These are phyloP conservation scores for Neurospora sp. DNA, from an alignment of 495 filamentous ascomycete species.

Conservation along the genomic window DNA sequence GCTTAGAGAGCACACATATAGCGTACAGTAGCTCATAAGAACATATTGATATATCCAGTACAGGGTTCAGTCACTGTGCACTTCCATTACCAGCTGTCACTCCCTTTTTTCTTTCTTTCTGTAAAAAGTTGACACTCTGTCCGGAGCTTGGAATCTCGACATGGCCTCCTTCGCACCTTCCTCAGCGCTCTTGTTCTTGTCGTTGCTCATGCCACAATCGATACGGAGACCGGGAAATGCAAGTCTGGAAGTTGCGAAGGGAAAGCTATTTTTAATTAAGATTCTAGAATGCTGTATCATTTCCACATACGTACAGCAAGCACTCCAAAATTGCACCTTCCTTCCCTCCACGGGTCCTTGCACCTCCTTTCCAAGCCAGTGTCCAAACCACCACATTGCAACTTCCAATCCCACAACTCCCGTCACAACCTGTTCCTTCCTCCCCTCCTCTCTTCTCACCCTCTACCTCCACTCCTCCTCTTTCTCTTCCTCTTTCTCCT, in stretches of 20 bases:
- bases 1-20: too few relatives aligned
- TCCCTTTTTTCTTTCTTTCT: too few relatives aligned
- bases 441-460: background rate
- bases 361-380: background rate
- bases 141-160: background rate
- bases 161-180: background rate
- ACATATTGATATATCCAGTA: too few relatives aligned
- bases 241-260: background rate
- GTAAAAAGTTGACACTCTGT: background rate
- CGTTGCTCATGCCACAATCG: background rate
- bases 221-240: background rate
- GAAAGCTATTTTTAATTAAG: background rate
- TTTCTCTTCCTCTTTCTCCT: too few relatives aligned
- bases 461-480: background rate
- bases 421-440: background rate
- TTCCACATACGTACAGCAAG: background rate
- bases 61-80: too few relatives aligned
- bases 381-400: background rate
- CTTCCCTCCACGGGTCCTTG: background rate
- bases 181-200: background rate
- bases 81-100: too few relatives aligned
- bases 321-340: background rate
- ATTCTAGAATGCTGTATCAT: background rate
- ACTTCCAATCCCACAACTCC: background rate
- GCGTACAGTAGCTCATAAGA: too few relatives aligned